Evolutionary conservation across 2,329 filamentous ascomycete genomes (phyloP).

Genomic region (Colletotrichum spaethianum): DNA sequence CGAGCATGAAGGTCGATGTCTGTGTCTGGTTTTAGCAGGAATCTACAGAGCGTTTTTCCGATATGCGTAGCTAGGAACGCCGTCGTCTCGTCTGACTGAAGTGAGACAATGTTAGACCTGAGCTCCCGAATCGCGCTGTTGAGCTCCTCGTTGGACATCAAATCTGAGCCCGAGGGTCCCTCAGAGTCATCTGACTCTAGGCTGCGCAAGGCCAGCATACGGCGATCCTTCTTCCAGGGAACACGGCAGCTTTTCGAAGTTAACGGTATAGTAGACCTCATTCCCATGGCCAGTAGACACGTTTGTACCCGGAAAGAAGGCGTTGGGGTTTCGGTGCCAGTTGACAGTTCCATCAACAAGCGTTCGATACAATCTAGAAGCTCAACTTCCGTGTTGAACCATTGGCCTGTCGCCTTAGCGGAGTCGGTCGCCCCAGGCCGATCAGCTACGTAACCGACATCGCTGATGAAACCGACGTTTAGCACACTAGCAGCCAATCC

Average conservation of each 20-base stretch:
- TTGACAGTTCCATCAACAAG: not conserved
- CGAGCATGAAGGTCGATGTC: constrained; percentile 17
- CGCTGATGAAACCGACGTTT: constrained; percentile 56
- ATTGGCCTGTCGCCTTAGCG: constrained; percentile 20
- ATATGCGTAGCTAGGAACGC: constrained; percentile 21
- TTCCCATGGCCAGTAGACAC: constrained; percentile 9
- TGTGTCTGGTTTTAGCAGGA: constrained; percentile 40
- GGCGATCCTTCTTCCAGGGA: constrained; percentile 43
- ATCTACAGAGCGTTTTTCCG: constrained; percentile 15
- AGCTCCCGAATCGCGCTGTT: constrained; percentile 11
- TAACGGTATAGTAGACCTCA: constrained; percentile 11
- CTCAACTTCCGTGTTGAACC: constrained; percentile 23
- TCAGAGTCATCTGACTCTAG: not conserved
- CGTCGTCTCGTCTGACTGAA: constrained; percentile 23
- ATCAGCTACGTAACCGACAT: constrained; percentile 53
- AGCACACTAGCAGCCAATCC: constrained; percentile 56
- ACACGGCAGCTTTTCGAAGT: constrained; percentile 26
- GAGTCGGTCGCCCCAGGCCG: constrained; percentile 49
- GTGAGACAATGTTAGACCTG: constrained; percentile 11
- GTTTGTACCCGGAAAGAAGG: not conserved
- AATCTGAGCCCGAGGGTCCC: constrained; percentile 8
- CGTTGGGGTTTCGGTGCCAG: too few species aligned
- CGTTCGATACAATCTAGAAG: constrained; percentile 17
- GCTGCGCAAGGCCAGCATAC: constrained; percentile 46
- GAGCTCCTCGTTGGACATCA: constrained; percentile 12